Conservation (phyloP, 208 protist species). For the Angomonas ambiguus region DNA sequence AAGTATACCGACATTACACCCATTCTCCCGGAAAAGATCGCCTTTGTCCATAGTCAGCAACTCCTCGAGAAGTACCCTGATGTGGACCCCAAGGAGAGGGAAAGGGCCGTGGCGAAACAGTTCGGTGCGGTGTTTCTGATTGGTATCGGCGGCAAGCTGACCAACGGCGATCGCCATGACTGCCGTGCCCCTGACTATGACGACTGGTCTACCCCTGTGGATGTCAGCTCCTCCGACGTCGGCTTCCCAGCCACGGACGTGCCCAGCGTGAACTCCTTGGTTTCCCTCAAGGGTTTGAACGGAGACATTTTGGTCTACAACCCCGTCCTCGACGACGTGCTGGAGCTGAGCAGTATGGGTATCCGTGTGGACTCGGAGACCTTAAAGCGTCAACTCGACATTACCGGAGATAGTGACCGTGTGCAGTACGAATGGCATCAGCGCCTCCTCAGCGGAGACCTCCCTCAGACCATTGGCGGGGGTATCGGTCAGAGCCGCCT, state of each 20-base stretch:
- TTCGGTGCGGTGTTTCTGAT: slow-evolving; percentile 90
- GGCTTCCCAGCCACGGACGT: slow-evolving; percentile 29
- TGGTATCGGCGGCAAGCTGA: slow-evolving; percentile 83
- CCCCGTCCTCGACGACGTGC: slow-evolving; percentile 65
- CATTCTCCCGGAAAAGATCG: slow-evolving; percentile 75
- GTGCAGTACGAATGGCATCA: slow-evolving; percentile 73
- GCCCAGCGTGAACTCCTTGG: slow-evolving; percentile 43
- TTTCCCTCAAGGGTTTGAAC: slow-evolving; percentile 76
- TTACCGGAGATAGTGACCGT: slow-evolving; percentile 59
- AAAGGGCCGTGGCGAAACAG: slow-evolving; percentile 59
- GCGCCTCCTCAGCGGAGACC: slow-evolving; percentile 58
- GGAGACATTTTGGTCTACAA: slow-evolving; percentile 91
- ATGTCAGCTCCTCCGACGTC: slow-evolving; percentile 21
- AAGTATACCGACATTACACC: slow-evolving; percentile 41
- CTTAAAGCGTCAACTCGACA: slow-evolving; percentile 68
- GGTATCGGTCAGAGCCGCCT: slow-evolving; percentile 86
- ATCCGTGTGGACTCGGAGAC: slow-evolving; percentile 86
- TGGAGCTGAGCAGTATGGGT: slow-evolving; percentile 91
- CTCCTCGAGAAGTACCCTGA: slow-evolving; percentile 75
- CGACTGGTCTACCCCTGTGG: slow-evolving; percentile 86
- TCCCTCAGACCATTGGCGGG: slow-evolving; percentile 85
- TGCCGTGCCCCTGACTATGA: slow-evolving; percentile 89
- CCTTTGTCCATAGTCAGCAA: slow-evolving; percentile 82
- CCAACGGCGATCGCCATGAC: slow-evolving; percentile 78
- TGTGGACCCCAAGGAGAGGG: slow-evolving; percentile 76